Evolutionary conservation across 257 asterid species (phyloP).

Genomic region (Anisodus tanguticus): DNA sequence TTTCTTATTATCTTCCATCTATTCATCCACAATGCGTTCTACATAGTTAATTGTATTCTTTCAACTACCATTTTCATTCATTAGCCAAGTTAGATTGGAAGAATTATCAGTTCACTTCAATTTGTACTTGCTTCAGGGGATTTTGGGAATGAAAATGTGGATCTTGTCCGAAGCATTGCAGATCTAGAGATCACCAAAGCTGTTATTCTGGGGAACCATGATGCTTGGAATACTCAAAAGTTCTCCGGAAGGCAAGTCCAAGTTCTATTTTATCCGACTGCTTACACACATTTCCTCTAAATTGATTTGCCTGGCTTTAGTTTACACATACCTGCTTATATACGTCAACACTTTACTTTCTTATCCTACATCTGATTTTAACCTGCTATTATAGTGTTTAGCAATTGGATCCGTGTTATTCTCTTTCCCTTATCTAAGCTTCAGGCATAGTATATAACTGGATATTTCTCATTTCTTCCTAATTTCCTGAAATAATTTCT

Average conservation of each 20-base stretch:
- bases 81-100: conserved; percentile 19
- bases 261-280: neutral
- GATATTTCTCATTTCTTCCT: neutral
- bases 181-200: conserved; percentile 71
- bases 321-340: neutral
- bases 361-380: neutral
- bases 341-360: neutral
- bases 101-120: conserved; percentile 35
- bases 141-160: conserved; percentile 93
- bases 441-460: neutral
- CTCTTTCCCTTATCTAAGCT: neutral
- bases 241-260: conserved; percentile 65
- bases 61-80: conserved; percentile 27
- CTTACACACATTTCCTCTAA: neutral
- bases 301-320: neutral
- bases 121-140: conserved; percentile 71
- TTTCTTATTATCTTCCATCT: conserved; percentile 35
- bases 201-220: conserved; percentile 92
- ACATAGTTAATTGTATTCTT: conserved; percentile 23
- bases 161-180: conserved; percentile 74
- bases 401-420: neutral
- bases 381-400: neutral
- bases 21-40: conserved; percentile 18
- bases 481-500: neutral
- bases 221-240: conserved; percentile 81